Base-by-base conservation (phyloP, 169 alveolate species). In the Eimeria acervulina region DNA sequence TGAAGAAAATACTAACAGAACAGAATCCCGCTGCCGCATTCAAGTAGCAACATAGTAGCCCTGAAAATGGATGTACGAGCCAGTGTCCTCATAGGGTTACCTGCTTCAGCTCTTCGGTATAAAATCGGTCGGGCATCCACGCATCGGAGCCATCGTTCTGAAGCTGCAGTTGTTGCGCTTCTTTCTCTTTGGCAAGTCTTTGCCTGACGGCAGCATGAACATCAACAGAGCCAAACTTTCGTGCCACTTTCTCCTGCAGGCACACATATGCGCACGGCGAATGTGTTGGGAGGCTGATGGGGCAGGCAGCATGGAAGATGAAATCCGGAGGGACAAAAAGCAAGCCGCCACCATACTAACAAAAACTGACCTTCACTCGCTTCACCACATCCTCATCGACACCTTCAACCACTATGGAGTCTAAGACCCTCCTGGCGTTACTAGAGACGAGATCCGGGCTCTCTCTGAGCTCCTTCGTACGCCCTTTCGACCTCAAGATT, bases 81-180 rank as follows among this genome's bases (percentile, higher is more conserved):
- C 81, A 4, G 81, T 17, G 52, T 13, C 4, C 15, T 0, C 40
- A 10, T 0, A 2, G 68, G 2, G 15, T 55, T 55, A 84, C 92
- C 92, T 87, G 94, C 81, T 63, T 87, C 83, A 87, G 42, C 44
- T 87, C 94, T 87, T 87, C 81, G 21, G 94, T 87, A 83, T 87
- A 87, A n/a, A 38, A 87, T 12, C 55, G 36, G 23, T 87, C 94
- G 15, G 94, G 94, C 83, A 87, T 36, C 94, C 94, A 87, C 63
- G 94, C 94, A 44, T 87, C 94, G 17, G 83, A 61, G 2, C 28
- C 31, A 19, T 36, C 81, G 36, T 87, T 40, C 42, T 87, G 94
- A 63, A 15, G 94, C 94, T 87, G 81, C 51, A 87, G 33, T 44
- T 63, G 42, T 33, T 19, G 94, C 42, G 70, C 61, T 36, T 87